Evolutionary conservation across 2,329 filamentous ascomycete genomes (phyloP).

Genomic region (Colletotrichum chrysophilum): DNA sequence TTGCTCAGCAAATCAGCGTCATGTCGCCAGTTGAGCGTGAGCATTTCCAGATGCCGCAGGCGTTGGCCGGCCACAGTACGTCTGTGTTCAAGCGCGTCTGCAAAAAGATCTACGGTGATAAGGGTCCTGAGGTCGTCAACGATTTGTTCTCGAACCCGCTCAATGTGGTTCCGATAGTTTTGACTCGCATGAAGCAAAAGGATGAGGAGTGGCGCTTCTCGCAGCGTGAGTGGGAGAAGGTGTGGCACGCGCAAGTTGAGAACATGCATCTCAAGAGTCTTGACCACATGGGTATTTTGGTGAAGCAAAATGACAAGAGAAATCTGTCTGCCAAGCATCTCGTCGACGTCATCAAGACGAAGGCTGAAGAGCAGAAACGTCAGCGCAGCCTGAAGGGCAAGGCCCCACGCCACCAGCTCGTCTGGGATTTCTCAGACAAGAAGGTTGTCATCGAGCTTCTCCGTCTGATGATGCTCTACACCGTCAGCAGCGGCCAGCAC

Average conservation of each 20-base stretch:
- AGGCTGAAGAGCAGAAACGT: conserved; percentile 88
- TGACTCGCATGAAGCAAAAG: conserved; percentile 92
- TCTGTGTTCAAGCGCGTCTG: conserved; percentile 97
- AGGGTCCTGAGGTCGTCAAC: conserved; percentile 82
- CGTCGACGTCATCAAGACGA: conserved; percentile 88
- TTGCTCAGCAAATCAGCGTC: conserved; percentile 86
- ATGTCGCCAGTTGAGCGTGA: conserved; percentile 76
- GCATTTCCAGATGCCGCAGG: conserved; percentile 79
- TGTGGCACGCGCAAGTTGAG: conserved; percentile 96
- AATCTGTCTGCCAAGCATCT: conserved; percentile 90
- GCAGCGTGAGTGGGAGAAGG: conserved; percentile 97
- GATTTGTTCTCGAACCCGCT: conserved; percentile 87
- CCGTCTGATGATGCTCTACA: conserved; percentile 67
- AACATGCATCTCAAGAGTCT: conserved; percentile 95
- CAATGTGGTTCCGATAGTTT: conserved; percentile 84
- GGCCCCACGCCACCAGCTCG: conserved; percentile 73
- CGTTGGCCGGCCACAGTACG: conserved; percentile 89
- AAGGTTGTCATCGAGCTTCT: conserved; percentile 69
- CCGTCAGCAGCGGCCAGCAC: conserved; percentile 72
- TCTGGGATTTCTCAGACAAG: conserved; percentile 75
- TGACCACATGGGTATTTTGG: conserved; percentile 93
- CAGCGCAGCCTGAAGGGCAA: conserved; percentile 67
- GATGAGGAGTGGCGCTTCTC: conserved; percentile 98
- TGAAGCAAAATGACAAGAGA: conserved; percentile 89
- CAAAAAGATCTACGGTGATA: conserved; percentile 96